Conservation (phyloP, 2,329 filamentous ascomycete genomes). For the Epichloe elymi region DNA sequence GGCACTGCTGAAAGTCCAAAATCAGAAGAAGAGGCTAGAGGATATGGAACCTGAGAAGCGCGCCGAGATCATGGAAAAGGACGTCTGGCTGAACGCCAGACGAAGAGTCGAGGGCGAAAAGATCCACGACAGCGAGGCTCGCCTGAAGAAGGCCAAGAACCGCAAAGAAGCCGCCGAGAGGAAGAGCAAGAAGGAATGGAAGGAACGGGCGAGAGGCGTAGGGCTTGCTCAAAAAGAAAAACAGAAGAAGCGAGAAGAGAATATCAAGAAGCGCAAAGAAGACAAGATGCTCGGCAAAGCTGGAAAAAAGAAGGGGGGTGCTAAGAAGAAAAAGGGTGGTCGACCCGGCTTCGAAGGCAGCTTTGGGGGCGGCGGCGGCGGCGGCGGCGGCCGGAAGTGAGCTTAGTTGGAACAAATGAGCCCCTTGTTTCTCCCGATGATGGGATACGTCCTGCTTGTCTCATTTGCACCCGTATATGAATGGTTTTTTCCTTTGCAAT, state of each 20-base stretch:
- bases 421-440: not conserved
- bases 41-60: conserved; percentile 68
- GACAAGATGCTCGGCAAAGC: conserved; percentile 51
- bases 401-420: not conserved
- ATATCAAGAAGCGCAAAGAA: conserved; percentile 60
- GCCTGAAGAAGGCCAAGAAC: conserved; percentile 91
- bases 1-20: conserved; percentile 73
- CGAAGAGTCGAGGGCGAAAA: conserved; percentile 81
- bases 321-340: conserved; percentile 34
- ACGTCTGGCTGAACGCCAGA: conserved; percentile 83
- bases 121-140: conserved; percentile 69
- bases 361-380: conserved; percentile 44
- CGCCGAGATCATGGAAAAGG: conserved; percentile 81
- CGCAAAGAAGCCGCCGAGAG: conserved; percentile 81
- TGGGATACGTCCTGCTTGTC: not conserved
- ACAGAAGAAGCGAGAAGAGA: conserved; percentile 72
- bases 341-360: conserved; percentile 57
- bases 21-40: conserved; percentile 69
- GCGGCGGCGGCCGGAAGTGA: conserved; percentile 37
- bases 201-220: conserved; percentile 57
- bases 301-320: conserved; percentile 44
- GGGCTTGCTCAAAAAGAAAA: conserved; percentile 63
- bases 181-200: conserved; percentile 86
- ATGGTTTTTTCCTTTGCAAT: not conserved
- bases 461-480: not conserved